phyloP scores from a whole-genome alignment of 805 yeast species.

The Diddensiella transvaalensis region DNA sequence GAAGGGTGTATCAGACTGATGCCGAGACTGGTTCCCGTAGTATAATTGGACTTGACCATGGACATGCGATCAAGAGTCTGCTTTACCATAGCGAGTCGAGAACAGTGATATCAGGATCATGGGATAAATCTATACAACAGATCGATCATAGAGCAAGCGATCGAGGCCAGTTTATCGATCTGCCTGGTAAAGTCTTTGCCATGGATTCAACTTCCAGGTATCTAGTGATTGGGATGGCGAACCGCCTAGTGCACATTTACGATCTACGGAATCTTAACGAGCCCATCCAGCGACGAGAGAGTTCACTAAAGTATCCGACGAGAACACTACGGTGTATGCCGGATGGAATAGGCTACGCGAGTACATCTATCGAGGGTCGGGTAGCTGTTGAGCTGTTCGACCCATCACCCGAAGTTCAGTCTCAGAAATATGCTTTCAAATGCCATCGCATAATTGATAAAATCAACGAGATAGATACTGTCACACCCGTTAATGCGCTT shows the following conservation, averaged over 20 bases:
- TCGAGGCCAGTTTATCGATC: constrained; percentile 16
- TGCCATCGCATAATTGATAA: constrained; percentile 53
- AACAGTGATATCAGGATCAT: constrained; percentile 52
- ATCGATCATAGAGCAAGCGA: constrained; percentile 41
- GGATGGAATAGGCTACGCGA: constrained; percentile 53
- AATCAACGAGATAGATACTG: constrained; percentile 44
- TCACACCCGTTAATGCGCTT: constrained; percentile 49
- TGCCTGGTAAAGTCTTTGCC: constrained; percentile 53
- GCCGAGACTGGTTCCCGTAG: constrained; percentile 40
- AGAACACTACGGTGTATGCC: constrained; percentile 55
- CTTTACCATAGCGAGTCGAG: constrained; percentile 30
- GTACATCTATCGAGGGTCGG: constrained; percentile 77
- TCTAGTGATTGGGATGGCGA: constrained; percentile 53
- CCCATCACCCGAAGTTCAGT: constrained; percentile 40
- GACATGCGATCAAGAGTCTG: constrained; percentile 40
- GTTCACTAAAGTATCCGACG: constrained; percentile 66
- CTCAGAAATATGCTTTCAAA: constrained; percentile 68
- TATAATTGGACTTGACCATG: constrained; percentile 34
- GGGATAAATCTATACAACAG: constrained; percentile 53
- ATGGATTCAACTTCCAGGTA: constrained; percentile 52
- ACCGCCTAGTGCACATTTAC: constrained; percentile 52
- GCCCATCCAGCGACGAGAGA: constrained; percentile 53
- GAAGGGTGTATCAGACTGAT: constrained; percentile 51
- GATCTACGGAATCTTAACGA: constrained; percentile 46
- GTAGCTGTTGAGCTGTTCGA: constrained; percentile 70